A percentile compares a stretch with the other conserved stretches of the same genome.
Evolutionary conservation across 2,329 filamentous ascomycete genomes (phyloP).

Genomic region (Aciculosporium take): DNA sequence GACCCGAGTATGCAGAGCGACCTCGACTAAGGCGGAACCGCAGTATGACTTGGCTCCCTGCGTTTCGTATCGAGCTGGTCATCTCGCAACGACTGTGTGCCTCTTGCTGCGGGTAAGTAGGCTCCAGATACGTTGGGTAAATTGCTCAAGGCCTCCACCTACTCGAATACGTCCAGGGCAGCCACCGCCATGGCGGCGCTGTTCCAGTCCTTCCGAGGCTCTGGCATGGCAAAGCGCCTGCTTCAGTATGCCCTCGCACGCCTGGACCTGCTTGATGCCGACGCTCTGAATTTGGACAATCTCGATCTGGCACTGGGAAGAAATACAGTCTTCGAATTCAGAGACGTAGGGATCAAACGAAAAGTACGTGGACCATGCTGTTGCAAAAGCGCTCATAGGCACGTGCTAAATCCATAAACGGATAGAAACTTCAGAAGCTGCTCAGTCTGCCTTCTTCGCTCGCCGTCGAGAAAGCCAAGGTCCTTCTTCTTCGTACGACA

Average conservation of each 20-base stretch:
- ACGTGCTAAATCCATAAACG: conserved; percentile 9
- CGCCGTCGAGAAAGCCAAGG: conserved; percentile 57
- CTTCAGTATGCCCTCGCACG: conserved; percentile 74
- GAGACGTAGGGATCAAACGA: conserved; percentile 69
- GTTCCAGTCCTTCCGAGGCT: conserved; percentile 48
- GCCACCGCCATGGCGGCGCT: conserved; percentile 51
- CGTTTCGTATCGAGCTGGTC: conserved; percentile 21
- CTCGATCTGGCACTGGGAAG: conserved; percentile 72
- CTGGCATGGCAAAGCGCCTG: conserved; percentile 78
- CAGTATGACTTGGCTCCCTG: conserved; percentile 20
- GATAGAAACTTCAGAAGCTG: conserved; percentile 62
- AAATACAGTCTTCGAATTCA: conserved; percentile 70
- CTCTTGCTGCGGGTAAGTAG: conserved; percentile 5
- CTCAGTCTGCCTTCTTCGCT: conserved; percentile 62
- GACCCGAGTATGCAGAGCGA: too few species aligned
- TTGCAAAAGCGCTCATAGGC: conserved; percentile 8
- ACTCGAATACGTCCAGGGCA: background rate
- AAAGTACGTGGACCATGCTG: conserved; percentile 36
- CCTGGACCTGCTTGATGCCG: conserved; percentile 75
- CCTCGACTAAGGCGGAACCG: conserved; percentile 10
- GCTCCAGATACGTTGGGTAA: background rate
- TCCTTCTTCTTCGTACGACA: conserved; percentile 64
- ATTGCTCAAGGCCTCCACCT: background rate
- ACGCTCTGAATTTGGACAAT: conserved; percentile 73
- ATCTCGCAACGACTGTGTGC: conserved; percentile 15